Evolutionary conservation across 305 asterid species (phyloP), one percentile per base, ranked within the genome.

Genomic region (Solanum hybrid): DNA sequence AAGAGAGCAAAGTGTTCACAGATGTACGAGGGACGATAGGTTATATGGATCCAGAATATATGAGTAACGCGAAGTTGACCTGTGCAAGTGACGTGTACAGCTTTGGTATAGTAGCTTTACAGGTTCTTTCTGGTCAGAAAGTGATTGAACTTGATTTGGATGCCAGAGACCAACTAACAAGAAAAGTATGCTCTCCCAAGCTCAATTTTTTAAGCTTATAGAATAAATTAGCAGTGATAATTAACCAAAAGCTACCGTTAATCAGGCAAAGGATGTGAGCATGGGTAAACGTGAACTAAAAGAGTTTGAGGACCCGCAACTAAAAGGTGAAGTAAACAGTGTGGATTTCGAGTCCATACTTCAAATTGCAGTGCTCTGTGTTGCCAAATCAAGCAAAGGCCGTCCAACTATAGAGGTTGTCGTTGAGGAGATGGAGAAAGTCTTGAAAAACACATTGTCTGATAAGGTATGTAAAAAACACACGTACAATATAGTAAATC

Each of bases 21-120:
- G 98, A 95, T 89, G 95, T 96, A 88, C 93, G 97, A 6, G 98
- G 98, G 75, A 96, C 98, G 45, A 92, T 95, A 87, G 98, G 97
- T 38, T 96, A 96, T 66, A 93, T 95, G 98, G 98, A 96, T 88
- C 98, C 98, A 5, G 98, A 95, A 88, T 96, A 96, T 82, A 96
- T 95, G 98, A 96, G 97, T 91, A 95, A 96, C 71, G 98, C 97
- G 84, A 95, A 94, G 89, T 92, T 96, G 92, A 95, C 97, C 13
- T 89, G 95, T 91, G 98, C 98, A 34, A 95, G 98, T 92, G 98
- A 96, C 77, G 91, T 96, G 86, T 96, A 96, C 88, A 96, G 98
- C 87, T 96, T 95, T 29, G 98, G 98, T 88, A 96, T 96, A 87
- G 98, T 96, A 76, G 92, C 91, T 72, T 94, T 96, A 45, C 98